Percentiles rank a stretch among this genome's conserved stretches.
Conservation (phyloP, 1,284 basidiomycete genomes). For the Leccinum huronense region DNA sequence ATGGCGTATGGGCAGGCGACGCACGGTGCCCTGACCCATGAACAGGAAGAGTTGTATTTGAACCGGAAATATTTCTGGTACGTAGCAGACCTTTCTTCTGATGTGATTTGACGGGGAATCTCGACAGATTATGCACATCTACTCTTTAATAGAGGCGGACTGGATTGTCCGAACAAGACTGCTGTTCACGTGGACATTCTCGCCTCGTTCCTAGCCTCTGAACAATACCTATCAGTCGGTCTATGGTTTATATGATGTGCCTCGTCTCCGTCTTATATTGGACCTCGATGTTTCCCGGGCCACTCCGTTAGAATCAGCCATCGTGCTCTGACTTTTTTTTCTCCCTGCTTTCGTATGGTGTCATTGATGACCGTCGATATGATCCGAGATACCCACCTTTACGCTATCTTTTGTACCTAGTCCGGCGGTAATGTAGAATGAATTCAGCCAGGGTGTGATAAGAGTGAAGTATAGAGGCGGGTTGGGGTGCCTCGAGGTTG, state of each 20-base stretch:
- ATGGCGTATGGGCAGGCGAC: constrained; percentile 38
- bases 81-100: constrained; percentile 8
- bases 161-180: not conserved
- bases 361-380: not conserved
- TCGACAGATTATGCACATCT: not conserved
- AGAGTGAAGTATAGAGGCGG: constrained; percentile 2
- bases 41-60: constrained; percentile 28
- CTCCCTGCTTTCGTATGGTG: not conserved
- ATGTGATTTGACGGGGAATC: constrained; percentile 7
- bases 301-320: not conserved
- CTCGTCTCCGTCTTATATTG: not conserved
- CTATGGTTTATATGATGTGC: not conserved
- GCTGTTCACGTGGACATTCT: not conserved
- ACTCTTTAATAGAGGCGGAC: not conserved
- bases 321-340: not conserved
- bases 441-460: not conserved
- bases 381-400: constrained; percentile 6
- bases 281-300: not conserved
- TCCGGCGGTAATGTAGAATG: constrained; percentile 15
- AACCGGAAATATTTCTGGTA: constrained; percentile 31
- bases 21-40: constrained; percentile 14
- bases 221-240: not conserved
- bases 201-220: not conserved
- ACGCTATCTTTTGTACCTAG: constrained; percentile 17
- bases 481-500: not conserved